Percentiles rank a stretch among this genome's conserved stretches.
These are phyloP conservation scores for Teratosphaeriaceae sp. DNA, from an alignment of 2,329 filamentous ascomycete species.

Conservation along the genomic window DNA sequence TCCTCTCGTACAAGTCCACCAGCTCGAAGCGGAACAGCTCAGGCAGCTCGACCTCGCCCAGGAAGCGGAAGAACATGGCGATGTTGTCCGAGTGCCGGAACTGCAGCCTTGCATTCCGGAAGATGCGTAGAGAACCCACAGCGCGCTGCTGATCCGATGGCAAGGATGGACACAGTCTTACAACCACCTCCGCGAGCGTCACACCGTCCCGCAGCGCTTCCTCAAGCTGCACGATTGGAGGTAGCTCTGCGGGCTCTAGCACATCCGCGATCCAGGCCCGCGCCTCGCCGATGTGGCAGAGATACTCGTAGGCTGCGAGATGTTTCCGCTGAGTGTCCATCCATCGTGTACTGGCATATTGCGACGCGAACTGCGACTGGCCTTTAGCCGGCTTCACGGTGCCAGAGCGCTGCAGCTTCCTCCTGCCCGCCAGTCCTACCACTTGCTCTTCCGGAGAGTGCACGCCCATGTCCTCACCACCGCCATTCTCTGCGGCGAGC, in stretches of 20 bases:
- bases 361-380: slow-evolving; percentile 26
- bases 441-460: slow-evolving; percentile 77
- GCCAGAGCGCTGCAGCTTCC: slow-evolving; percentile 66
- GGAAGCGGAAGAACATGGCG: slow-evolving; percentile 87
- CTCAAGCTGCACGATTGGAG: slow-evolving; percentile 88
- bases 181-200: slow-evolving; percentile 88
- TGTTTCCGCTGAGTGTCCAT: slow-evolving; percentile 99
- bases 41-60: slow-evolving; percentile 85
- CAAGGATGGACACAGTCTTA: slow-evolving; percentile 73
- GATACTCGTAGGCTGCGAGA: slow-evolving; percentile 93
- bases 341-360: slow-evolving; percentile 74
- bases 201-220: slow-evolving; percentile 89
- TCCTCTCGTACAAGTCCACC: slow-evolving; percentile 98
- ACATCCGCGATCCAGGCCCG: slow-evolving; percentile 99
- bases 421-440: slow-evolving; percentile 74
- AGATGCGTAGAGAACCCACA: slow-evolving; percentile 56
- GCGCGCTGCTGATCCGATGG: slow-evolving; percentile 40
- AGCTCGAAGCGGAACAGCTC: slow-evolving; percentile 96
- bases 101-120: slow-evolving; percentile 76
- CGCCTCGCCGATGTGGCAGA: slow-evolving; percentile 97
- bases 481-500: slow-evolving; percentile 63
- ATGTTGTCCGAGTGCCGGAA: slow-evolving; percentile 98
- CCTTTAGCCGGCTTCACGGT: slow-evolving; percentile 46
- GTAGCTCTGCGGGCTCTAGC: slow-evolving; percentile 68
- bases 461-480: slow-evolving; percentile 74